Conservation (phyloP, 148 eudicot genomes). For the Rhododendron kiyosumense region DNA sequence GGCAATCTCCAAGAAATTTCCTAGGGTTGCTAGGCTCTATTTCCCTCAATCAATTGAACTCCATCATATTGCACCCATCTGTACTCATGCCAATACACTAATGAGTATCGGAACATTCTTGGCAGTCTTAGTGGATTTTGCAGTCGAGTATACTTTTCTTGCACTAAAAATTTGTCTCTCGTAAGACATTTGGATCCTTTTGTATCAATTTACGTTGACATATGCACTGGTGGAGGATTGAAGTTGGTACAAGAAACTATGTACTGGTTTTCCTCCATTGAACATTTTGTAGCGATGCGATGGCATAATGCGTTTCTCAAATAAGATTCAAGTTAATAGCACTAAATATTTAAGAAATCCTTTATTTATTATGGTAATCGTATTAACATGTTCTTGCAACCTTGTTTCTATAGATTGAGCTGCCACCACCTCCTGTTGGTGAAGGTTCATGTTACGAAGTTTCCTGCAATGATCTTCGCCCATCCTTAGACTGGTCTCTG, state of each 20-base stretch:
- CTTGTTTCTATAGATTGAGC: slow-evolving; percentile 35
- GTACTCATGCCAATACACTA: background rate
- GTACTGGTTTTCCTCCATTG: background rate
- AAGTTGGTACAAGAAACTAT: background rate
- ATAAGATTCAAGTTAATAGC: background rate
- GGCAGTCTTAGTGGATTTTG: background rate
- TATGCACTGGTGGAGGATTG: background rate
- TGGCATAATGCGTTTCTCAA: background rate
- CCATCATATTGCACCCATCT: background rate
- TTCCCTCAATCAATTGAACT: background rate
- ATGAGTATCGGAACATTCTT: background rate
- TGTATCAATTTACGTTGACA: background rate
- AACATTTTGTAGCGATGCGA: background rate
- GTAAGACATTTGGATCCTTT: background rate
- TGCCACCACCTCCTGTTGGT: slow-evolving; percentile 57
- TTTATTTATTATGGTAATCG: background rate
- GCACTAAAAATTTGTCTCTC: background rate
- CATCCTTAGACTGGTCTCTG: slow-evolving; percentile 71
- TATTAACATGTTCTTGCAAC: background rate
- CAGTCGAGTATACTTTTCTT: background rate
- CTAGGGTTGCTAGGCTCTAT: background rate
- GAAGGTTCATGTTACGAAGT: slow-evolving; percentile 56
- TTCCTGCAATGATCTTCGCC: slow-evolving; percentile 62
- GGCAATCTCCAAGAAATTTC: background rate
- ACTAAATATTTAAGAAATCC: background rate